Evolutionary conservation across 2,329 filamentous ascomycete genomes (phyloP).

Genomic region (Mollisiaceae sp.): DNA sequence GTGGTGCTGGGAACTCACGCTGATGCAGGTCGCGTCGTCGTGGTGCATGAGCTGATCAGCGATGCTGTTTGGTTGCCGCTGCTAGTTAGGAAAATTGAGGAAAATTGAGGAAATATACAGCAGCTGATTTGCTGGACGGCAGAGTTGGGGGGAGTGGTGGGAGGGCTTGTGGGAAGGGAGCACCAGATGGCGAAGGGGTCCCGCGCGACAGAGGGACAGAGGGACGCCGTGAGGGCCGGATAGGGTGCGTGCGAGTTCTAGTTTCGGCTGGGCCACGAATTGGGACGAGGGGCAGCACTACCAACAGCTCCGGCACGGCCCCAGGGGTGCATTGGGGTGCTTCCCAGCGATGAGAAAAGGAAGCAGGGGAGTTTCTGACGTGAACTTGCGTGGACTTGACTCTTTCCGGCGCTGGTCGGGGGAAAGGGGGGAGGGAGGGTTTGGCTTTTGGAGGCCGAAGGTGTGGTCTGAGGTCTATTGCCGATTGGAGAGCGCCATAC

Average conservation of each 20-base stretch:
- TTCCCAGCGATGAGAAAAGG: not conserved
- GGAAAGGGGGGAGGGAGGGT: not conserved
- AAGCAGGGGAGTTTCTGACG: conserved; percentile 8
- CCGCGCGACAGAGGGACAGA: not conserved
- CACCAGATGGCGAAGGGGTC: not conserved
- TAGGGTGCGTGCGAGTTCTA: not conserved
- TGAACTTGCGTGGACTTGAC: conserved; percentile 9
- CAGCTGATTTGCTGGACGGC: not conserved
- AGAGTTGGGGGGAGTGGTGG: not conserved
- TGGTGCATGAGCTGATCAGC: conserved; percentile 27
- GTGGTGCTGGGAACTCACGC: conserved; percentile 21
- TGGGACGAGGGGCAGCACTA: not conserved
- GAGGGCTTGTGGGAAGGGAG: conserved; percentile 2
- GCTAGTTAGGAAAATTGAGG: conserved; percentile 12
- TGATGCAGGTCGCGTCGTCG: conserved; percentile 32
- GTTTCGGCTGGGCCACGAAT: conserved; percentile 11
- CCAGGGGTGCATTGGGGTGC: no score
- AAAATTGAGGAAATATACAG: not conserved
- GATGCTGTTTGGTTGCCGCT: conserved; percentile 21
- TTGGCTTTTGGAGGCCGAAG: conserved; percentile 1
- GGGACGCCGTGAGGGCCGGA: not conserved
- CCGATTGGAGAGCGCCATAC: not conserved
- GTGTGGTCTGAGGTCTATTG: not conserved
- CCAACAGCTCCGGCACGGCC: not conserved
- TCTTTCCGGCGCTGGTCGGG: conserved; percentile 4